phyloP scores from a whole-genome alignment of 371 early-diverging fungal species.

The Thermomucor indicae-seudaticae region DNA sequence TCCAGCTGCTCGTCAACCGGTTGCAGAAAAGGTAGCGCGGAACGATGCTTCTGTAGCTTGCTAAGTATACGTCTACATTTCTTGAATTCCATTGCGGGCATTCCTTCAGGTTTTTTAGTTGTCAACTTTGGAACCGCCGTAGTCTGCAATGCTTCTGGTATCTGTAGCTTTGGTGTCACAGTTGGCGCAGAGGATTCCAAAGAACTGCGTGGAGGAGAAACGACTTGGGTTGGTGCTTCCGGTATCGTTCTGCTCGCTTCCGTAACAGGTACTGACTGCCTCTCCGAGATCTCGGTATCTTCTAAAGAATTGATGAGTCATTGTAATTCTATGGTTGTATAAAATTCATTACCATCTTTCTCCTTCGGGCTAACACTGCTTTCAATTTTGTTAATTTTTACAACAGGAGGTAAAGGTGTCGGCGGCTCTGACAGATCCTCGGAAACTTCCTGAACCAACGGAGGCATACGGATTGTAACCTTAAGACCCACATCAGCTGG shows the following conservation, averaged over 20 bases:
- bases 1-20: constrained; percentile 63
- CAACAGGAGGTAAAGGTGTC: constrained; percentile 18
- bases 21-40: constrained; percentile 56
- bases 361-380: no score
- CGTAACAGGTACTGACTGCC: background rate
- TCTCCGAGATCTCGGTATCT: no score
- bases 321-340: no score
- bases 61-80: constrained; percentile 32
- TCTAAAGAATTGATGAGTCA: no score
- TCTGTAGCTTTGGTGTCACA: background rate
- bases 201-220: no score
- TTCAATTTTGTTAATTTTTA: no score
- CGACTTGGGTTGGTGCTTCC: background rate
- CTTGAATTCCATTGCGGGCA: constrained; percentile 33
- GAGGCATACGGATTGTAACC: constrained; percentile 46
- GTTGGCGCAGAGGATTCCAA: background rate
- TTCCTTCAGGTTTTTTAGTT: constrained; percentile 11
- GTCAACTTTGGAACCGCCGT: constrained; percentile 5
- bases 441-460: constrained; percentile 13
- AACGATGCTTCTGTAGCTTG: constrained; percentile 50
- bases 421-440: constrained; percentile 12
- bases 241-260: no score
- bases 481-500: constrained; percentile 54
- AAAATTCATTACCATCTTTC: no score
- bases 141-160: background rate